These are phyloP conservation scores for Sporothrix phasma DNA, from an alignment of 2,329 filamentous ascomycete genomes.

Conservation along the genomic window DNA sequence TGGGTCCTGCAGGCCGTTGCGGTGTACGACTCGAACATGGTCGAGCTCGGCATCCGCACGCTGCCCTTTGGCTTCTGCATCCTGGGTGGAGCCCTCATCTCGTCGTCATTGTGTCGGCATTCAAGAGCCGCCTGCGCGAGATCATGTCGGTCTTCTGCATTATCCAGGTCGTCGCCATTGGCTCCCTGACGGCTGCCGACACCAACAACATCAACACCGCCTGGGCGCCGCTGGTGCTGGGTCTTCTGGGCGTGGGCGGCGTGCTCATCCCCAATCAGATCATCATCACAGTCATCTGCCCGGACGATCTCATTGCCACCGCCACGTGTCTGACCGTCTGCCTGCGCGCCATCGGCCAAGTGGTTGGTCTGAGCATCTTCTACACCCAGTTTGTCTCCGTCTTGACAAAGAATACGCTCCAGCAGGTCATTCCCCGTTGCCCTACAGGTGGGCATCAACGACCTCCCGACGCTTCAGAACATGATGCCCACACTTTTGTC, in stretches of 20 bases:
- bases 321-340: conserved; percentile 1
- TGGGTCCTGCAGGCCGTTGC: conserved; percentile 4
- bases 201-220: background rate
- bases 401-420: background rate
- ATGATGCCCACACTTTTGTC: background rate
- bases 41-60: conserved; percentile 1
- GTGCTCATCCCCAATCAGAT: conserved; percentile 8
- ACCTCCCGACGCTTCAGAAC: background rate
- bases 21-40: background rate
- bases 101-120: background rate
- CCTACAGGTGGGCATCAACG: background rate
- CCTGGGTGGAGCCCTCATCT: background rate
- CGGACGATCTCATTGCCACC: background rate
- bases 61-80: conserved; percentile 4
- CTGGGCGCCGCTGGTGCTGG: background rate
- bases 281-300: conserved; percentile 4
- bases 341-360: background rate
- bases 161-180: background rate
- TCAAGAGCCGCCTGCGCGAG: background rate
- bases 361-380: background rate
- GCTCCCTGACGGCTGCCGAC: background rate
- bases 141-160: conserved; percentile 4
- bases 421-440: background rate
- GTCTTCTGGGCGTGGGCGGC: background rate
- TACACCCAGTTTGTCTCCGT: background rate